Base-by-base conservation (phyloP, 23 red algal genomes). In the Gracilaria vermiculophylla region DNA sequence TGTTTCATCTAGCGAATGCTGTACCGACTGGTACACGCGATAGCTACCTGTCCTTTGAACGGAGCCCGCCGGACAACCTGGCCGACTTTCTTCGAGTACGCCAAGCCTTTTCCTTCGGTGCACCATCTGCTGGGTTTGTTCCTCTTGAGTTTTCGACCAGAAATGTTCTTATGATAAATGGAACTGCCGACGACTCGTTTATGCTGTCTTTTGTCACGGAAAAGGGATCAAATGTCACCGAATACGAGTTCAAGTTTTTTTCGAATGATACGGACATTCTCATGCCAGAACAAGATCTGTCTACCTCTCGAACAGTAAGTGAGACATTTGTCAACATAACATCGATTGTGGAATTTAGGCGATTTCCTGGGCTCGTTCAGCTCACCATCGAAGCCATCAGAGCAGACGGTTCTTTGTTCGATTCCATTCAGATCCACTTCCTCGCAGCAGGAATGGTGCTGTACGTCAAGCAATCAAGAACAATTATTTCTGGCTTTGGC, bases 121-220 rank as follows among this genome's bases (percentile, higher is more conserved):
- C 17, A n/a, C 0, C 48, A 35, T 35, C 47, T 8, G 24, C 33
- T 54, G 76, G 76, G 1, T 79, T 79, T 79, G 32, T 55, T 52
- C 31, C 76, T 79, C 76, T 32, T 17, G 34, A 42, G n/a, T 58
- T 79, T 13, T 23, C 3, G 16, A 37, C 31, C 14, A 52, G 85
- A 49, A 28, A 60, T 7, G 69, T 92, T 32, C 44, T 92, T 14
- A 62, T 92, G 76, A 37, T 83, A 48, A 92, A 92, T 25, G 88
- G 88, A 56, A 82, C 88, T 32, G 77, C 77, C 4, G 88, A 92
- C 19, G 88, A 92, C 55, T 83, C 78, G 21, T 71, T 92, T 16
- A 29, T 55, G 52, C 51, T 81, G 12, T 72, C 88, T 23, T 92
- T 92, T 42, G 58, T 53, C 35, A 24, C 53, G 16, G 88, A 92